Percentiles rank a stretch among this genome's conserved stretches.
Evolutionary conservation across 345 rosid species (phyloP).

Genomic region (Moringa oleifera): DNA sequence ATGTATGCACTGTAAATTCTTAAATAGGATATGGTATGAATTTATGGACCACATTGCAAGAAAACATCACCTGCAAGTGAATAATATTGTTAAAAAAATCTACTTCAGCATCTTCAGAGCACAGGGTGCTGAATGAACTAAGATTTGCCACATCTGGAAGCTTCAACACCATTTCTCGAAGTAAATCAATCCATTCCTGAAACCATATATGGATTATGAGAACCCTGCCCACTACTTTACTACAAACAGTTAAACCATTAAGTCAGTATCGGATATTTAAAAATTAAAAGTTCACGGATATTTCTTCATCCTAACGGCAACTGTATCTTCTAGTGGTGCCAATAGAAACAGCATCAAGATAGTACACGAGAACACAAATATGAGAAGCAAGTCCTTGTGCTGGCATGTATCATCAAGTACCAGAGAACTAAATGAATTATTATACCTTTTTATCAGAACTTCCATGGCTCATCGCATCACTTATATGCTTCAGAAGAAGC

Average conservation of each 20-base stretch:
- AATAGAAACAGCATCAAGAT: slow-evolving; percentile 5
- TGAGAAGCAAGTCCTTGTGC: slow-evolving; percentile 1
- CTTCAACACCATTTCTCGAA: slow-evolving; percentile 71
- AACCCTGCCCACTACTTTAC: neutral
- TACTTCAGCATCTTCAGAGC: slow-evolving; percentile 76
- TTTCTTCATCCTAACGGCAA: slow-evolving; percentile 2
- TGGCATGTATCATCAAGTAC: no score
- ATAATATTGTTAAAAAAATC: slow-evolving; percentile 78
- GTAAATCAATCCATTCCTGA: slow-evolving; percentile 89
- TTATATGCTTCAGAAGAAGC: slow-evolving; percentile 64
- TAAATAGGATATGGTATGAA: no score
- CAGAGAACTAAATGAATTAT: slow-evolving; percentile 4
- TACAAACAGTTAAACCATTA: neutral
- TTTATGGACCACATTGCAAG: no score
- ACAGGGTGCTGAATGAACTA: slow-evolving; percentile 49
- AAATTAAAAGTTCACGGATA: slow-evolving; percentile 2
- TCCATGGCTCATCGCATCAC: slow-evolving; percentile 56
- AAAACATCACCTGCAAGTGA: slow-evolving; percentile 60
- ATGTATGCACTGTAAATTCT: no score
- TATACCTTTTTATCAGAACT: slow-evolving; percentile 60
- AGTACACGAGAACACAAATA: neutral
- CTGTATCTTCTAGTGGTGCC: neutral
- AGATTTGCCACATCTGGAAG: slow-evolving; percentile 65
- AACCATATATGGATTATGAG: slow-evolving; percentile 18
- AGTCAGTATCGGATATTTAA: neutral